Evolutionary conservation across 192 early-diverging fungal species (phyloP).

Genomic region (Rhizoclosmatium globosum): DNA sequence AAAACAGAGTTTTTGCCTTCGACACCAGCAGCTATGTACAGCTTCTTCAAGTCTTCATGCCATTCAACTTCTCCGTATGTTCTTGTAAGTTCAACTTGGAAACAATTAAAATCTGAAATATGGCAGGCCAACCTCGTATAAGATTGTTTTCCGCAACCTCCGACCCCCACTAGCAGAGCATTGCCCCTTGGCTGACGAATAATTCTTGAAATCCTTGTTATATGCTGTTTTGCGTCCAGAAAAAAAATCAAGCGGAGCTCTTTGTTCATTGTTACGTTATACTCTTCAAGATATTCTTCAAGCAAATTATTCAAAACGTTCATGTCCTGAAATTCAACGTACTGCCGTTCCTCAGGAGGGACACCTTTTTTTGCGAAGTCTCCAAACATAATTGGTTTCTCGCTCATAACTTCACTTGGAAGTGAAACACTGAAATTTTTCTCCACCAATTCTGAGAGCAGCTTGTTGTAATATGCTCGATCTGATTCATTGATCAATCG

Average conservation of each 20-base stretch:
- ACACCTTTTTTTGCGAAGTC: constrained; percentile 66
- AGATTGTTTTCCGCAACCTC: constrained; percentile 69
- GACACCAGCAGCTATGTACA: constrained; percentile 63
- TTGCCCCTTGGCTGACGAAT: constrained; percentile 69
- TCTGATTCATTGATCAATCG: constrained; percentile 65
- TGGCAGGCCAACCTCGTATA: constrained; percentile 66
- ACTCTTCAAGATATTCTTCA: constrained; percentile 71
- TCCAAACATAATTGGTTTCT: constrained; percentile 67
- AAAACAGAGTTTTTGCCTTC: constrained; percentile 71
- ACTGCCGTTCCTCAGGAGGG: constrained; percentile 62
- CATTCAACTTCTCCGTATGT: constrained; percentile 66
- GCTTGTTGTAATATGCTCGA: constrained; percentile 58
- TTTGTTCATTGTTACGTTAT: constrained; percentile 68
- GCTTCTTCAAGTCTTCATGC: constrained; percentile 65
- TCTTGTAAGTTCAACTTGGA: constrained; percentile 65
- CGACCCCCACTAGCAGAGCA: constrained; percentile 65
- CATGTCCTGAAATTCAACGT: constrained; percentile 63
- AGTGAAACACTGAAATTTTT: constrained; percentile 63
- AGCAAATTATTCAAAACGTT: constrained; percentile 60
- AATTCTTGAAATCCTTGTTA: constrained; percentile 63
- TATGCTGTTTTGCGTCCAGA: constrained; percentile 69
- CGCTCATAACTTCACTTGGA: constrained; percentile 52
- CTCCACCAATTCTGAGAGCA: constrained; percentile 63
- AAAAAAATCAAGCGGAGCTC: constrained; percentile 68
- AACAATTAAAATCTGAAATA: constrained; percentile 66